Percentiles rank a stretch among this genome's conserved stretches.
Evolutionary conservation across 176 grass and related monocot species (phyloP).

Genomic region (Triticum urartu): DNA sequence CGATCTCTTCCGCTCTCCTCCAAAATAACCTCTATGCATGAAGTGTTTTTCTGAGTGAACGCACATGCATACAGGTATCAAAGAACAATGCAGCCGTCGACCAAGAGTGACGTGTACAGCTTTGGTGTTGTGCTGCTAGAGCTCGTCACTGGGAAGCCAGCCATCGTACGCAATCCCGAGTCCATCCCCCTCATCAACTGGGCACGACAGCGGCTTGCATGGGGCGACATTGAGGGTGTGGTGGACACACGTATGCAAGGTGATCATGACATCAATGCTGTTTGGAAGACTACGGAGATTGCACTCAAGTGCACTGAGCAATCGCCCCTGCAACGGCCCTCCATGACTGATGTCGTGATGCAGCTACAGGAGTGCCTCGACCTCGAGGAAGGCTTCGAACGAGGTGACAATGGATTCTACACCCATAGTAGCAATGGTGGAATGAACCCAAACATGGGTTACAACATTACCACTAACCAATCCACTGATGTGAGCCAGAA

Average conservation of each 20-base stretch:
- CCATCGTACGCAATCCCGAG: constrained; percentile 26
- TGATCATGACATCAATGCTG: too few relatives aligned
- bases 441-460: not conserved
- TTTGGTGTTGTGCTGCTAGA: constrained; percentile 57
- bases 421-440: not conserved
- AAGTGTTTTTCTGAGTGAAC: not conserved
- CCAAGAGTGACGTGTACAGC: constrained; percentile 59
- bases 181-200: constrained; percentile 24
- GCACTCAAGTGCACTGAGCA: too few relatives aligned
- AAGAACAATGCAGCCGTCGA: not conserved
- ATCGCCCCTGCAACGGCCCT: too few relatives aligned
- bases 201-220: constrained; percentile 26
- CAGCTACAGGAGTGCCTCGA: too few relatives aligned
- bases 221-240: constrained; percentile 5
- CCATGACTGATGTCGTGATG: too few relatives aligned
- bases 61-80: not conserved
- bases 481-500: not conserved
- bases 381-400: constrained; percentile 16
- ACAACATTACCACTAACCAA: not conserved
- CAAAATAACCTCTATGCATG: too few relatives aligned
- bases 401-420: not conserved
- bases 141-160: constrained; percentile 30
- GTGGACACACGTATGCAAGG: too few relatives aligned
- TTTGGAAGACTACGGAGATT: too few relatives aligned
- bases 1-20: not conserved